Percentiles rank a stretch among this genome's conserved stretches.
Conservation (phyloP, 306 rosid genomes). For the Albizia julibrissin region DNA sequence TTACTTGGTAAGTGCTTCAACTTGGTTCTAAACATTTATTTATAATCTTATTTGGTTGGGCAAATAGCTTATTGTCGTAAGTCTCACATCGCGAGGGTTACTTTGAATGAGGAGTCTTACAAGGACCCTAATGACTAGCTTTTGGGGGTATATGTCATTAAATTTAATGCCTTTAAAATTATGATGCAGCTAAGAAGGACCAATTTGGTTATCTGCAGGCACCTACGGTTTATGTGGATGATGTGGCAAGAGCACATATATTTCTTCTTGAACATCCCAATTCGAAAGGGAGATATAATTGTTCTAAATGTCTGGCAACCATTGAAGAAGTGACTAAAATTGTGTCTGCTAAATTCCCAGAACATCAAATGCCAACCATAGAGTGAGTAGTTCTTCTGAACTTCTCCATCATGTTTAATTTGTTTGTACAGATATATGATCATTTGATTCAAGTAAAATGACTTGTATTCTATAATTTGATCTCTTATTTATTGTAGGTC, state of each 20-base stretch:
- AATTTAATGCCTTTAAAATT: no score
- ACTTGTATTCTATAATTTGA: not conserved
- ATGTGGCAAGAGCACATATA: constrained; percentile 60
- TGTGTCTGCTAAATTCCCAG: constrained; percentile 51
- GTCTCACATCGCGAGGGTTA: no score
- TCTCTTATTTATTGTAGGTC: constrained; percentile 29
- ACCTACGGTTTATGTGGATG: constrained; percentile 61
- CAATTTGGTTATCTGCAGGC: not conserved
- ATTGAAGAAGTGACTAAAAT: constrained; percentile 38
- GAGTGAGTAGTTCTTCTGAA: constrained; percentile 32
- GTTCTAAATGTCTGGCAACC: constrained; percentile 44
- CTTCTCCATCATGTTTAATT: not conserved
- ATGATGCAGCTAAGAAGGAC: constrained; percentile 31
- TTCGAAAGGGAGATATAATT: constrained; percentile 62
- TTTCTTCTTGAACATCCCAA: constrained; percentile 55
- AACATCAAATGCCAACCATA: constrained; percentile 29
- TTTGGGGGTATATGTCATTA: no score
- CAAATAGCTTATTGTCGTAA: no score
- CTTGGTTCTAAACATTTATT: not conserved
- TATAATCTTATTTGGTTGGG: not conserved
- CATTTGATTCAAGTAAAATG: not conserved
- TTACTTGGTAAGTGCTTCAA: not conserved
- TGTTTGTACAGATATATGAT: no score
- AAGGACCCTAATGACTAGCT: no score
- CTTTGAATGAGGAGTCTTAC: no score